phyloP scores from a whole-genome alignment of 31 red algal genomes.

The Asparagopsis taxiformis region DNA sequence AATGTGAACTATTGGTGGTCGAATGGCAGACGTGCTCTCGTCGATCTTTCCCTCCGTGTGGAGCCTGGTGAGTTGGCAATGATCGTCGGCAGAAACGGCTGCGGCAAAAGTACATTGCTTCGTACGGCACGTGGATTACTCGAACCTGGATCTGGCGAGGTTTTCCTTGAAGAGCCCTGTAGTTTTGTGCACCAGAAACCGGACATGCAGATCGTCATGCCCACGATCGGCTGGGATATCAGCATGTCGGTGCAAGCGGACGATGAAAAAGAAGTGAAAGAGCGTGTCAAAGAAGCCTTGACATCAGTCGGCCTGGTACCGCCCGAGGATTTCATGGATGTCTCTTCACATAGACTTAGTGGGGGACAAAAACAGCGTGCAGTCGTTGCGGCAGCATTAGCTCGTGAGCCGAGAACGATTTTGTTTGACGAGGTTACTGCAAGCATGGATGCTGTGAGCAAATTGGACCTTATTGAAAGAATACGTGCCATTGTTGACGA shows the following conservation, averaged over 20 bases:
- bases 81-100: slow-evolving; percentile 71
- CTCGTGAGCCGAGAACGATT: slow-evolving; percentile 33
- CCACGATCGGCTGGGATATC: slow-evolving; percentile 48
- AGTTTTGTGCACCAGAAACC: slow-evolving; percentile 62
- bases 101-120: slow-evolving; percentile 81
- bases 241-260: slow-evolving; percentile 18
- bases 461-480: slow-evolving; percentile 41
- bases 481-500: slow-evolving; percentile 30
- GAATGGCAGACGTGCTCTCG: slow-evolving; percentile 34
- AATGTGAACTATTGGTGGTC: slow-evolving; percentile 25
- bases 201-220: slow-evolving; percentile 46
- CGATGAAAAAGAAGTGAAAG: not conserved
- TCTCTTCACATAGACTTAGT: slow-evolving; percentile 44
- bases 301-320: slow-evolving; percentile 29
- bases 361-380: slow-evolving; percentile 75
- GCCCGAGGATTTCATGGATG: slow-evolving; percentile 19
- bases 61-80: slow-evolving; percentile 58
- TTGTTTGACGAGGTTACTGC: slow-evolving; percentile 81
- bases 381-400: slow-evolving; percentile 59
- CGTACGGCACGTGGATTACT: slow-evolving; percentile 28
- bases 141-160: slow-evolving; percentile 30
- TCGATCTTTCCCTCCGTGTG: slow-evolving; percentile 38
- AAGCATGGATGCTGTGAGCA: slow-evolving; percentile 52
- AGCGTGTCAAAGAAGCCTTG: slow-evolving; percentile 22
- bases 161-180: slow-evolving; percentile 18